These are phyloP conservation scores for Fomitopsis schrenkii DNA, from an alignment of 1,284 basidiomycete species.

Conservation along the genomic window DNA sequence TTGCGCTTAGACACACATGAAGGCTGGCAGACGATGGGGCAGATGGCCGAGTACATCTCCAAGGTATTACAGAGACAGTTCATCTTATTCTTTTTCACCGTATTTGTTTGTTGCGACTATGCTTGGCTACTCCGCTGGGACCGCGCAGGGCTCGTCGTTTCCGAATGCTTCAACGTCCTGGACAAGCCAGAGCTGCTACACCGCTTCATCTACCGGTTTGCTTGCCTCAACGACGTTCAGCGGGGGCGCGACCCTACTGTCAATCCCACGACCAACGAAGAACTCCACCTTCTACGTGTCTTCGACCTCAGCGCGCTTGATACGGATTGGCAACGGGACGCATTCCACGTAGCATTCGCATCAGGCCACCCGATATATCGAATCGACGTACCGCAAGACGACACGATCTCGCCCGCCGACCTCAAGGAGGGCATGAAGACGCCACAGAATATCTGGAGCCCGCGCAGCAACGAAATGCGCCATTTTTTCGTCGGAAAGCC, in stretches of 20 bases:
- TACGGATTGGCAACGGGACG: background rate
- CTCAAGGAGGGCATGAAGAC: background rate
- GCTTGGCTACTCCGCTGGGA: background rate
- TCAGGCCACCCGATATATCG: background rate
- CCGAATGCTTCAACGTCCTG: background rate
- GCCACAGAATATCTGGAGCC: background rate
- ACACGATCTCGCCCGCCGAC: background rate
- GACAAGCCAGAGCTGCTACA: background rate
- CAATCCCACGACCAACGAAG: background rate
- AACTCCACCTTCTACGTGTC: background rate
- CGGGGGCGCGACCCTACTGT: slow-evolving; percentile 9
- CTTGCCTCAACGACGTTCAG: background rate
- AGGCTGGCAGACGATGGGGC: no score
- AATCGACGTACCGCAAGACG: background rate
- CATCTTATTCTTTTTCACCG: slow-evolving; percentile 1
- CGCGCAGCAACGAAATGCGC: background rate
- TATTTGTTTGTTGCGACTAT: background rate
- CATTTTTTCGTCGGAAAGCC: background rate
- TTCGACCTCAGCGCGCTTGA: background rate
- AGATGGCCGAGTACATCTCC: no score
- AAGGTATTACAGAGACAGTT: no score
- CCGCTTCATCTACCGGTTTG: slow-evolving; percentile 10
- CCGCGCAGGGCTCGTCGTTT: background rate
- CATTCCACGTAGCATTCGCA: background rate
- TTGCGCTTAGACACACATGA: no score